A percentile compares a stretch with the other conserved stretches of the same genome.
These are phyloP conservation scores for Capronia coronata DNA, from an alignment of 2,329 filamentous ascomycete species.

Conservation along the genomic window DNA sequence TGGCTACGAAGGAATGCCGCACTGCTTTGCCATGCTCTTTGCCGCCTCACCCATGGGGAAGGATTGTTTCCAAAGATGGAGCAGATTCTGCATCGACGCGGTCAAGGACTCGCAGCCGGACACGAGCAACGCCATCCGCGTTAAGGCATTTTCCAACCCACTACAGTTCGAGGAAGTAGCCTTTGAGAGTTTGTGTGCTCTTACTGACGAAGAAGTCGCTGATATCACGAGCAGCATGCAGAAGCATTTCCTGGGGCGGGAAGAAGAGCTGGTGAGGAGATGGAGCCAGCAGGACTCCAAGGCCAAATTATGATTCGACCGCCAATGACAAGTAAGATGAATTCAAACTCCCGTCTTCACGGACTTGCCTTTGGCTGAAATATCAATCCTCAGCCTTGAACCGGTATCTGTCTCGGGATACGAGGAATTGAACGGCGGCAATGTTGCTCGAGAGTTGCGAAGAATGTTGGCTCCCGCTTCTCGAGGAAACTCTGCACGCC, in stretches of 20 bases:
- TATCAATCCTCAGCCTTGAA: conserved; percentile 5
- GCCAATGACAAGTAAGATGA: neutral
- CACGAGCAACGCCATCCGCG: conserved; percentile 27
- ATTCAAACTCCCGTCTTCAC: neutral
- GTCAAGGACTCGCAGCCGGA: conserved; percentile 29
- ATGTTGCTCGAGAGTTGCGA: conserved; percentile 54
- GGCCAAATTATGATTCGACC: conserved; percentile 34
- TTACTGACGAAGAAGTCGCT: conserved; percentile 36
- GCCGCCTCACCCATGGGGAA: conserved; percentile 40
- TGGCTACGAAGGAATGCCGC: conserved; percentile 43
- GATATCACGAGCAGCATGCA: conserved; percentile 29
- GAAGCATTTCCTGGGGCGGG: conserved; percentile 34
- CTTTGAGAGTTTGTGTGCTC: conserved; percentile 32
- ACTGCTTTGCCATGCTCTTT: conserved; percentile 53
- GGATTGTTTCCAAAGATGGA: conserved; percentile 52
- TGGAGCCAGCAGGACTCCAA: conserved; percentile 29
- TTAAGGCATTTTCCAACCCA: conserved; percentile 32
- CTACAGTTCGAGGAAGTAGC: conserved; percentile 30
- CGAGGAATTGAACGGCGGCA: conserved; percentile 60
- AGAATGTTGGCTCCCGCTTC: conserved; percentile 59
- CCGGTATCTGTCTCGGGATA: conserved; percentile 52
- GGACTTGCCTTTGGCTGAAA: conserved; percentile 12
- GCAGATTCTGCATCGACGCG: conserved; percentile 45
- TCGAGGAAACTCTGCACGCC: conserved; percentile 61
- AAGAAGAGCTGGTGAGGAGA: conserved; percentile 32